Base-by-base conservation (phyloP, 163 green algal genomes). In the Chloroidium sp. region DNA sequence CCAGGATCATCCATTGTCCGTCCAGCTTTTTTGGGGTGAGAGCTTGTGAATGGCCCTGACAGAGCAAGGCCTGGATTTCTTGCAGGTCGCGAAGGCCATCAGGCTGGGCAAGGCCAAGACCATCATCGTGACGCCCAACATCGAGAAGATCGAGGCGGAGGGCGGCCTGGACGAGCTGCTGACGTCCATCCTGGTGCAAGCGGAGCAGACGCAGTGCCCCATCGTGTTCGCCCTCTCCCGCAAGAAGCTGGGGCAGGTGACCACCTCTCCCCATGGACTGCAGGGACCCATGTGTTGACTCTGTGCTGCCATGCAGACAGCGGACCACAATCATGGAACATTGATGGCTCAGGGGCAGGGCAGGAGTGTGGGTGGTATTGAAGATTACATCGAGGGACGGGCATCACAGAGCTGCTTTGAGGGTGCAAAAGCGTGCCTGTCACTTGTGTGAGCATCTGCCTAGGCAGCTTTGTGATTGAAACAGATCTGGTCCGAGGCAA, bases 161-260 rank as follows among this genome's bases (percentile, higher is more conserved):
- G 91, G 89, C 4, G 89, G 87, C 1, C 84, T 95, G 75, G 89
- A 91, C 69, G 84, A 91, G 57, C 81, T 84, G n/a, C 78, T 95
- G 77, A 61, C 84, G 13, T 83, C 79, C 78, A 93, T 97, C 72
- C 83, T 97, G 76, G 62, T 78, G 59, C 82, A 86, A 79, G 88
- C 86, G 58, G 76, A 85, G 36, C 79, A 82, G 62, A 62, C 76
- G 4, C 80, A 75, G 61, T 80, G 92, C 14, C 85, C 89, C 0
- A 81, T 93, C 1, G 83, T 96, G 59, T 95, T 97, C 88, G 89
- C 90, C 0, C 82, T 97, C 1, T 93, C 81, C 12, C 90, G 92
- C 59, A 94, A 94, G 78, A 88, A 89, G 69, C 85, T 96, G 80
- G 91, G 92, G 57, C 83, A 77, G 78, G 78, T 77, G 36, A 36